A percentile compares a stretch with the other conserved stretches of the same genome.
These are phyloP conservation scores for Colletotrichum sidae DNA, from an alignment of 2,329 filamentous ascomycete species.

Conservation along the genomic window DNA sequence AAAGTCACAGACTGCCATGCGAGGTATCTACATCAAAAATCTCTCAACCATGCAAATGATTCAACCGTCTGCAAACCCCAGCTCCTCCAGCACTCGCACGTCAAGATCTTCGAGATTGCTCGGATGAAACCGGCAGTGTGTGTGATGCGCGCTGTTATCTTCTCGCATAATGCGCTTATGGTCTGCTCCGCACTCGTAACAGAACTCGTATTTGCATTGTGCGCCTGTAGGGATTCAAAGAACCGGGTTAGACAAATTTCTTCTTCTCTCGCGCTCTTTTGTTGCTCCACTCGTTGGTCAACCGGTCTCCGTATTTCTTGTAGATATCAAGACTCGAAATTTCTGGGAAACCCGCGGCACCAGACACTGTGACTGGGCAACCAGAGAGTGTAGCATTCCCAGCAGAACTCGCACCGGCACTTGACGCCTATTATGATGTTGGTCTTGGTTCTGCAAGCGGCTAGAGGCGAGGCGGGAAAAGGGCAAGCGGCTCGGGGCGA, in stretches of 20 bases:
- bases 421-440: slow-evolving; percentile 45
- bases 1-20: too few species aligned
- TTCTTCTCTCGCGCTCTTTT: neutral
- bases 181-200: slow-evolving; percentile 51
- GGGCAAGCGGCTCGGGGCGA: too few species aligned
- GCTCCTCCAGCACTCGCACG: neutral
- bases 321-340: too few species aligned
- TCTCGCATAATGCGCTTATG: slow-evolving; percentile 45
- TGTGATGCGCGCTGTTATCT: slow-evolving; percentile 48
- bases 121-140: slow-evolving; percentile 46
- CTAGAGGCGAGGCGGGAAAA: neutral
- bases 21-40: too few species aligned
- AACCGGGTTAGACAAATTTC: slow-evolving; percentile 7
- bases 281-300: neutral
- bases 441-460: slow-evolving; percentile 2
- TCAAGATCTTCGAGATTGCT: slow-evolving; percentile 32
- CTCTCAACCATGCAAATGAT: neutral
- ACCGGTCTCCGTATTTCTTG: neutral
- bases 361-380: slow-evolving; percentile 33
- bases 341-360: slow-evolving; percentile 22
- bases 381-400: slow-evolving; percentile 45
- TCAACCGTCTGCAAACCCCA: neutral
- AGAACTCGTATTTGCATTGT: slow-evolving; percentile 46
- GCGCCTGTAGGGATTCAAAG: slow-evolving; percentile 39
- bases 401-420: slow-evolving; percentile 51